phyloP scores from a whole-genome alignment of 441 rosid species.

The Metrosideros polymorpha region DNA sequence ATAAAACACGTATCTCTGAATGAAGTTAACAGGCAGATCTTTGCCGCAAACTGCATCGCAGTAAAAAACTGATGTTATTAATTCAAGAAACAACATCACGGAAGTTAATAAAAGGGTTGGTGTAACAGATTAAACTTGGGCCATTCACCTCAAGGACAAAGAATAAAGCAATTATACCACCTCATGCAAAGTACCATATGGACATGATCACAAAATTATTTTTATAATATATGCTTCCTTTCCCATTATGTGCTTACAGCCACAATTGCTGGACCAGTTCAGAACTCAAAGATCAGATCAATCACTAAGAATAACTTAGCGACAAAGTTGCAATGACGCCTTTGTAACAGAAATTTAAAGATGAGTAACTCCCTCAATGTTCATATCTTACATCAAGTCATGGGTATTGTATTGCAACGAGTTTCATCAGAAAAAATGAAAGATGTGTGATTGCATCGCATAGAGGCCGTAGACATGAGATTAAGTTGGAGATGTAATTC shows the following conservation, averaged over 20 bases:
- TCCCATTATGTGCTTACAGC: neutral
- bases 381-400: neutral
- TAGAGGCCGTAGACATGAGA: neutral
- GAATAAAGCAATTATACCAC: neutral
- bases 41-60: slow-evolving; percentile 68
- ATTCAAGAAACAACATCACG: neutral
- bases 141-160: neutral
- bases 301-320: neutral
- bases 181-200: neutral
- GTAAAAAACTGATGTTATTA: neutral
- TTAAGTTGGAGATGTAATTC: neutral
- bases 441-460: neutral
- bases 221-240: neutral
- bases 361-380: neutral
- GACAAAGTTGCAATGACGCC: neutral
- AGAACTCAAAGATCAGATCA: neutral
- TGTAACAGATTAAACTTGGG: neutral
- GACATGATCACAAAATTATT: neutral
- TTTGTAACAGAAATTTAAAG: neutral
- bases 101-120: neutral
- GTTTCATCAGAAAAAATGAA: neutral
- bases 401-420: neutral
- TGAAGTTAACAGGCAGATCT: slow-evolving; percentile 89
- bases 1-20: slow-evolving; percentile 91
- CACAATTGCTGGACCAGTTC: neutral